phyloP scores from a whole-genome alignment of 805 yeast genomes.

The Priceomyces fermenticarens region DNA sequence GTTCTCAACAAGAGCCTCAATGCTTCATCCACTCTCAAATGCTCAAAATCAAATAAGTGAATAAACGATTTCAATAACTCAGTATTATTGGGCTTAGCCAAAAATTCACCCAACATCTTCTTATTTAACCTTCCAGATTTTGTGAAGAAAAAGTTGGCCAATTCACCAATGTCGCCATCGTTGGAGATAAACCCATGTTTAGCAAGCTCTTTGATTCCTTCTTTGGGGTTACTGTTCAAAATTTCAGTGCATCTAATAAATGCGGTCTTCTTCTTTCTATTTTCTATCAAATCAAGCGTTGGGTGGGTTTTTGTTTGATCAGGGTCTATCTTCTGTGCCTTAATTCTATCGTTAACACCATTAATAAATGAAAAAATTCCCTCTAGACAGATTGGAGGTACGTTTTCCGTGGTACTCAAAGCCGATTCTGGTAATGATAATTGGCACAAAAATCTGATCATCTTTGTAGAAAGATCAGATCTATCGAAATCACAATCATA shows the following conservation, averaged over 20 bases:
- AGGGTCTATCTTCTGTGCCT: slow-evolving; percentile 18
- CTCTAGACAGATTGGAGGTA: slow-evolving; percentile 92
- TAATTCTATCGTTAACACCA: slow-evolving; percentile 54
- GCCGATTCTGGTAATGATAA: slow-evolving; percentile 88
- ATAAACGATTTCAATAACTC: slow-evolving; percentile 64
- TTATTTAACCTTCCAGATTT: slow-evolving; percentile 84
- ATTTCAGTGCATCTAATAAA: slow-evolving; percentile 71
- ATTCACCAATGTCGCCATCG: slow-evolving; percentile 48
- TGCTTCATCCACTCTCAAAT: slow-evolving; percentile 89
- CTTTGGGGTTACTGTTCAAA: slow-evolving; percentile 76
- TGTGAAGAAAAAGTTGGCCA: slow-evolving; percentile 74
- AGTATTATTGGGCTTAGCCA: slow-evolving; percentile 72
- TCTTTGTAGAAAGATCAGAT: slow-evolving; percentile 66
- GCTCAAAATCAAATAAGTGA: slow-evolving; percentile 67
- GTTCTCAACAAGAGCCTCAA: slow-evolving; percentile 74
- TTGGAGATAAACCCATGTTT: slow-evolving; percentile 60
- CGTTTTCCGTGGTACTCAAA: slow-evolving; percentile 69
- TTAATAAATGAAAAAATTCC: slow-evolving; percentile 73
- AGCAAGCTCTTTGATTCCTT: slow-evolving; percentile 66
- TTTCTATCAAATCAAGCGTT: slow-evolving; percentile 27
- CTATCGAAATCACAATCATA: slow-evolving; percentile 92
- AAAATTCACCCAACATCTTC: slow-evolving; percentile 78
- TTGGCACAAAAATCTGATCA: slow-evolving; percentile 69
- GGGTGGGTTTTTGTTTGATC: too few relatives aligned
- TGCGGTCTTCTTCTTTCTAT: slow-evolving; percentile 60